These are phyloP conservation scores for Emergomyces africanus DNA, from an alignment of 2,329 filamentous ascomycete genomes.

Conservation along the genomic window DNA sequence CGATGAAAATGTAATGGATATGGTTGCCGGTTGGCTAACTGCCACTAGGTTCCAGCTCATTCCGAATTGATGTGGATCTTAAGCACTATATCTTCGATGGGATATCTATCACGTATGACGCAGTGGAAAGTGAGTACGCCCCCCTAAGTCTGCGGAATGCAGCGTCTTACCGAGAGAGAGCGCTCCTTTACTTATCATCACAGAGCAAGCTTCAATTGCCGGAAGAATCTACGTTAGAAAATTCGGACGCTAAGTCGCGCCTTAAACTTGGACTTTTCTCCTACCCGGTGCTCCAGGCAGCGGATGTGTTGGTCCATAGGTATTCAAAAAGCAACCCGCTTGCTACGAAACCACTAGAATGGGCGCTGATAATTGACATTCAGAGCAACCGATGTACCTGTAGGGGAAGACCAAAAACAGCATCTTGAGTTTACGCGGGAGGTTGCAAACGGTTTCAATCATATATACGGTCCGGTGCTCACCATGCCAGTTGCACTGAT, in stretches of 20 bases:
- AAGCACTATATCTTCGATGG: slow-evolving; percentile 80
- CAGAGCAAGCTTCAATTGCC: slow-evolving; percentile 62
- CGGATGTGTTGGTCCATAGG: slow-evolving; percentile 81
- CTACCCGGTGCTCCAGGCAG: slow-evolving; percentile 90
- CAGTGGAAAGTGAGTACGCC: slow-evolving; percentile 74
- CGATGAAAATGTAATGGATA: background rate
- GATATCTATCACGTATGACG: slow-evolving; percentile 95
- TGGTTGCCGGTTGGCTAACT: background rate
- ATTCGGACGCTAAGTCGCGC: slow-evolving; percentile 42
- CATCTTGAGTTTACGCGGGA: slow-evolving; percentile 89
- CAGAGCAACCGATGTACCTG: slow-evolving; percentile 83
- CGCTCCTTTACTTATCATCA: slow-evolving; percentile 1
- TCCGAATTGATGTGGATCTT: slow-evolving; percentile 95
- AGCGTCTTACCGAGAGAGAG: background rate
- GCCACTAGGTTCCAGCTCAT: slow-evolving; percentile 57
- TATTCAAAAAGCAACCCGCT: slow-evolving; percentile 18
- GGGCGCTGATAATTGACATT: slow-evolving; percentile 3
- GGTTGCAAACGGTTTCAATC: slow-evolving; percentile 77
- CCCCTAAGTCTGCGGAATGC: slow-evolving; percentile 6
- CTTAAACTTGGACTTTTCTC: slow-evolving; percentile 87
- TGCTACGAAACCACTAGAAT: slow-evolving; percentile 9
- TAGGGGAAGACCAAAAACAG: slow-evolving; percentile 89
- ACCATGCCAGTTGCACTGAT: slow-evolving; percentile 57
- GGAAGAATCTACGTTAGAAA: slow-evolving; percentile 46
- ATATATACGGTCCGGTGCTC: slow-evolving; percentile 52